Base-by-base conservation (phyloP, 257 asterid genomes). In the Sherardia arvensis region DNA sequence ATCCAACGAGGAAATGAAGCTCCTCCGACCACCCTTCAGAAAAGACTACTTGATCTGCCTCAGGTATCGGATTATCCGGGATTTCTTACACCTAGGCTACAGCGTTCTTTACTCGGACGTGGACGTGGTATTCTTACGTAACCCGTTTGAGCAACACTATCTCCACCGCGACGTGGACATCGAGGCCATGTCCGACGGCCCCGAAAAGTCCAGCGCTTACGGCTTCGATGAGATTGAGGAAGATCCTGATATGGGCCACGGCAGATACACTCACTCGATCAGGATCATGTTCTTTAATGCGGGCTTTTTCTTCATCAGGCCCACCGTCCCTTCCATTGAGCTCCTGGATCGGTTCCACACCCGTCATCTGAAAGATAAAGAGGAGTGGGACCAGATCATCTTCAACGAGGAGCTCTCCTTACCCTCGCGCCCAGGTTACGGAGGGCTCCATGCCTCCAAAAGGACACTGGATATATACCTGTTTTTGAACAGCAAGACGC, bases 101-200 rank as follows among this genome's bases (percentile, higher is more conserved):
- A 81, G 90, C 22, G 85, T 87, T 27, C 76, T 87, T 20, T 85
- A 84, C 61, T 87, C 95, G 9, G 95, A 87, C 47, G 81, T 84
- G 9, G 95, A 87, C 69, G 76, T 84, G 29, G 77, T 87, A 61
- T 87, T 79, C 79, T 58, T 87, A 64, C n/a, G 20, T n/a, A 43
- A 43, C 51, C 51, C 51, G 20, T 43, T 43, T 15, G 51, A 43
- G n/a, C n/a, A n/a, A n/a, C n/a, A n/a, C 4, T 17, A 82, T 74
- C 76, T 87, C 1, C 80, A 84, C 47, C 79, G 85, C 25, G 92
- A 87, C 73, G 82, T 87, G 0, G 95, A 87, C 26, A 84, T 87
- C 67, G 95, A 87, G 66, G 84, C 87, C 59, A 87, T 87, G 95
- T 63, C 86, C 2, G 95, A 87, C 25, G 95, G 92, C 4, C 92